These are phyloP conservation scores for Alternaria consortialis DNA, from an alignment of 2,329 filamentous ascomycete genomes.

Conservation along the genomic window DNA sequence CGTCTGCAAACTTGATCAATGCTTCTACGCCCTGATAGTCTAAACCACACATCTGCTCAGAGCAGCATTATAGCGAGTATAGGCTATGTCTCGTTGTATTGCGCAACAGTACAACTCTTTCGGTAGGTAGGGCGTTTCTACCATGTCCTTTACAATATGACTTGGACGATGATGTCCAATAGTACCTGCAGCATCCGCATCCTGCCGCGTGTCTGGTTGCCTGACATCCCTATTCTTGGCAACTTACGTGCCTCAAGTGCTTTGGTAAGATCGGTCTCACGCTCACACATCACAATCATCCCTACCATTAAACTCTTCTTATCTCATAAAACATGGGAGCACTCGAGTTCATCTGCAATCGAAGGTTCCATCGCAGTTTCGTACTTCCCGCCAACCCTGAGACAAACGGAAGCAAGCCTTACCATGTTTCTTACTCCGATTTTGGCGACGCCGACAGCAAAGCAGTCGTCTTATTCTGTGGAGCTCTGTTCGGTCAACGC, in stretches of 20 bases:
- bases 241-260: background rate
- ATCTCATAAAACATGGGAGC: constrained; percentile 21
- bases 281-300: background rate
- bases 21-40: background rate
- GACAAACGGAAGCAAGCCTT: constrained; percentile 24
- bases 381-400: constrained; percentile 34
- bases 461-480: constrained; percentile 43
- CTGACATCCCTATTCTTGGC: background rate
- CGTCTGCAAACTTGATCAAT: background rate
- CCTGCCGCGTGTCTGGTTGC: background rate
- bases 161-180: background rate
- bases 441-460: constrained; percentile 40
- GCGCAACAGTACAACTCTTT: background rate
- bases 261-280: background rate
- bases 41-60: background rate
- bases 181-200: background rate
- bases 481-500: constrained; percentile 38
- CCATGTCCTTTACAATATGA: background rate
- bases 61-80: background rate
- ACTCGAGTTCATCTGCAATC: constrained; percentile 42
- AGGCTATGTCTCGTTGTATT: background rate
- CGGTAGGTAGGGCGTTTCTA: background rate
- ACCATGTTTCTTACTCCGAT: constrained; percentile 42
- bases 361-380: constrained; percentile 38
- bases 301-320: background rate